Evolutionary conservation across 768 basidiomycete genomes (phyloP), one percentile per base, ranked within the genome.

Genomic region (Trametes coccinea): DNA sequence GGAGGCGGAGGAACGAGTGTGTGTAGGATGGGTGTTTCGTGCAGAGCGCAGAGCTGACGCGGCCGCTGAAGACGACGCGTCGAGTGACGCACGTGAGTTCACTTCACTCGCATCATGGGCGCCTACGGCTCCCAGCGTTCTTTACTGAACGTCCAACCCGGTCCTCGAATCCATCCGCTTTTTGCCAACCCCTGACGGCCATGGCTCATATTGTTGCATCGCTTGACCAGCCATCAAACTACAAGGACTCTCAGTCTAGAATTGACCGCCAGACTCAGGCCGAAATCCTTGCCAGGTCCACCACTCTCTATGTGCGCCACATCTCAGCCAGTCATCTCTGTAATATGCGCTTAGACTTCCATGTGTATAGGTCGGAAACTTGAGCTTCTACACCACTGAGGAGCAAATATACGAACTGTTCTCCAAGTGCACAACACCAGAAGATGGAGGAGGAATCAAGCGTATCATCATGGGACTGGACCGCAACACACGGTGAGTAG

Each of bases 391-490:
- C 78, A 95, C 93, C 30, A 96, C 93, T 53, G 94, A 96, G 78
- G 92, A 95, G 76, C 94, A 97, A 76, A 97, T 95, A 76, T 92
- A 92, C 76, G 93, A 93, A 75, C 77, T 95, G 53, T 96, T 94
- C 77, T 84, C 88, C 68, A 94, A 94, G 85, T 93, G 92, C 71
- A 86, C 93, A 55, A 89, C 83, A 69, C 82, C 92, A 13, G 90
- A 93, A 67, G 91, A 93, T 57, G 88, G 92, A 56, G 93, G 89
- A 64, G 96, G 90, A 56, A 92, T 92, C 70, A 97, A 93, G 72
- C 88, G 90, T 69, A 93, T 95, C 62, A 95, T 96, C 64, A 96
- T 96, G 93, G 93, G 93, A 17, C 81, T 96, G 50, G 93, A 96
- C 79, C 80, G 92, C 69, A 89, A 96, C 74, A 89, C 91, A 56